A percentile compares a stretch with the other conserved stretches of the same genome.
Evolutionary conservation across 2,329 filamentous ascomycete genomes (phyloP).

Genomic region (Arachnomyces sp.): DNA sequence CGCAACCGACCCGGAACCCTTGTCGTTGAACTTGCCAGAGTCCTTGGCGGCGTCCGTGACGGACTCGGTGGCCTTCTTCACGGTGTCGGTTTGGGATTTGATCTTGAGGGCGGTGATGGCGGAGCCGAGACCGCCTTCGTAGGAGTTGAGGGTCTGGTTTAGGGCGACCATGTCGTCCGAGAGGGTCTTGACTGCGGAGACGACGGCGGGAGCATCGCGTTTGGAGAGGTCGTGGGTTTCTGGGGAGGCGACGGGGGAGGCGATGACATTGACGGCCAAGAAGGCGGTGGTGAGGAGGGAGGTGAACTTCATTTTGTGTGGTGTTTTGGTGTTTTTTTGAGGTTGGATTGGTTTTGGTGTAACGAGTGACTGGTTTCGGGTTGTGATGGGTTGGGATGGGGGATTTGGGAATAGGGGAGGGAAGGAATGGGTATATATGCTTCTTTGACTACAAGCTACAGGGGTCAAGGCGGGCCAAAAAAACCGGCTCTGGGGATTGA

Average conservation of each 20-base stretch:
- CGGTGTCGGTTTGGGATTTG: slow-evolving; percentile 9
- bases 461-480: no score
- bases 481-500: no score
- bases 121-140: slow-evolving; percentile 11
- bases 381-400: no score
- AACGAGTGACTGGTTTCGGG: no score
- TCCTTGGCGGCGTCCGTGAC: slow-evolving; percentile 7
- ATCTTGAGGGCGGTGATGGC: slow-evolving; percentile 14
- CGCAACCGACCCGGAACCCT: slow-evolving; percentile 12
- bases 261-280: slow-evolving; percentile 1
- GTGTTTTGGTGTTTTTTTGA: no score
- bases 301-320: slow-evolving; percentile 3
- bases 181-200: slow-evolving; percentile 10
- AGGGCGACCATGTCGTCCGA: slow-evolving; percentile 11
- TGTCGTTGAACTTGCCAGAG: slow-evolving; percentile 12
- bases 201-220: slow-evolving; percentile 13
- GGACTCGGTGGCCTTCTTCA: slow-evolving; percentile 9
- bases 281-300: slow-evolving; percentile 1
- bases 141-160: slow-evolving; percentile 13
- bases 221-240: slow-evolving; percentile 9
- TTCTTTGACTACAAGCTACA: no score
- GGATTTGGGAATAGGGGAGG: no score
- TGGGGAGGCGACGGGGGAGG: slow-evolving; percentile 6
- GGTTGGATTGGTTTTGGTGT: no score
- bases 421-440: no score